Evolutionary conservation across 75 land plant species (phyloP).

Genomic region (Sequoiadendron giganteum): DNA sequence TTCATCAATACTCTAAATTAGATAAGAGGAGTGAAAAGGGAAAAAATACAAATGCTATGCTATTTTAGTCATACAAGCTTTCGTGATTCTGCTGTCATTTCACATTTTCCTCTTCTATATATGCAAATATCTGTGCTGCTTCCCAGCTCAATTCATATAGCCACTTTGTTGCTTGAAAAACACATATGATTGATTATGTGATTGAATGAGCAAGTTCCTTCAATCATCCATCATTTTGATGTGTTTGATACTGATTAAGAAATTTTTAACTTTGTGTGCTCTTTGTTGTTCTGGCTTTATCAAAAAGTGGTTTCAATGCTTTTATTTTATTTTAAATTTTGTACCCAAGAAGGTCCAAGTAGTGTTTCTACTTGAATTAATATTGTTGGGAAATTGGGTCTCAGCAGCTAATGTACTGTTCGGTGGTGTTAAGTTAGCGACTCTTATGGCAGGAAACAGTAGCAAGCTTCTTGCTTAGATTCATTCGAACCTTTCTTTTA

Average conservation of each 20-base stretch:
- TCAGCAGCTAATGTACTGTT: too few species aligned
- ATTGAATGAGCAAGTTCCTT: neutral
- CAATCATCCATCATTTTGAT: neutral
- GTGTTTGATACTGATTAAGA: neutral
- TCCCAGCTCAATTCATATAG: neutral
- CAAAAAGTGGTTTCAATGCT: neutral
- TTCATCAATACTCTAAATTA: neutral
- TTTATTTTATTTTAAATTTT: too few species aligned
- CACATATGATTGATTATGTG: neutral
- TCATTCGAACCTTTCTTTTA: too few species aligned
- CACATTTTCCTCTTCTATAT: neutral
- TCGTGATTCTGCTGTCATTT: neutral
- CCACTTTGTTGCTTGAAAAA: neutral
- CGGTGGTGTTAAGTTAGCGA: too few species aligned
- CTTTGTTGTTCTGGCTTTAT: neutral
- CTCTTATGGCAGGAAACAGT: too few species aligned
- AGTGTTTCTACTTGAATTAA: neutral
- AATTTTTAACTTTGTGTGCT: neutral
- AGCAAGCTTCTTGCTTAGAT: too few species aligned
- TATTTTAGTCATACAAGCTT: neutral
- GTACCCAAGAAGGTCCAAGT: neutral
- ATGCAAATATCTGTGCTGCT: slow-evolving; percentile 1
- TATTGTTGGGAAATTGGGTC: neutral
- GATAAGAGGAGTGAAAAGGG: neutral
- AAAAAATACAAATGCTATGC: neutral